Percentiles rank a stretch among this genome's conserved stretches.
Evolutionary conservation across 1,139 yeast species (phyloP).

Genomic region (Hyphopichia pseudoburtonii): DNA sequence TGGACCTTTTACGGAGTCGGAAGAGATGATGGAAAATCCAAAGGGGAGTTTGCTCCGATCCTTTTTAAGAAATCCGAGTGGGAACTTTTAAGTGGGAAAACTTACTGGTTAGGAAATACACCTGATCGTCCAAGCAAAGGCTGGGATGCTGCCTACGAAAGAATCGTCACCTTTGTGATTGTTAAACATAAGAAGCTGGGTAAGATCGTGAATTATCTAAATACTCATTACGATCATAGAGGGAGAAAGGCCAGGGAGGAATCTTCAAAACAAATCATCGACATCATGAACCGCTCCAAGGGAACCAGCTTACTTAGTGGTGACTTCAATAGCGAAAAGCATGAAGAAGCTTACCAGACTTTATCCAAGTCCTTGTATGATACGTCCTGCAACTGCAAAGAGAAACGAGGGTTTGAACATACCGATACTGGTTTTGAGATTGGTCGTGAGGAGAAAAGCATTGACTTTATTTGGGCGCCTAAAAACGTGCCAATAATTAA

Average conservation of each 20-base stretch:
- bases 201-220: constrained; percentile 25
- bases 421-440: constrained; percentile 14
- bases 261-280: constrained; percentile 12
- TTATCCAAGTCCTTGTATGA: constrained; percentile 9
- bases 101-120: constrained; percentile 35
- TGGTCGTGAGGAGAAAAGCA: constrained; percentile 15
- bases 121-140: constrained; percentile 33
- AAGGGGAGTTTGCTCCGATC: constrained; percentile 48
- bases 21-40: constrained; percentile 39
- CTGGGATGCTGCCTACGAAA: constrained; percentile 33
- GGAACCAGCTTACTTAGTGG: constrained; percentile 23
- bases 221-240: constrained; percentile 39
- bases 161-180: constrained; percentile 33
- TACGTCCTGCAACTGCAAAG: constrained; percentile 8
- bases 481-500: constrained; percentile 6
- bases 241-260: constrained; percentile 31
- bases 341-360: constrained; percentile 34
- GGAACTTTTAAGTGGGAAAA: constrained; percentile 28
- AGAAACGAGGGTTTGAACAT: constrained; percentile 11
- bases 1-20: constrained; percentile 50
- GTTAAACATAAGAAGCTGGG: constrained; percentile 17
- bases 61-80: constrained; percentile 35
- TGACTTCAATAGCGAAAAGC: constrained; percentile 48
- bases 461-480: constrained; percentile 15
- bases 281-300: constrained; percentile 9